phyloP scores from a whole-genome alignment of 2,329 filamentous ascomycete species.

The Neofusicoccum umdonicola region DNA sequence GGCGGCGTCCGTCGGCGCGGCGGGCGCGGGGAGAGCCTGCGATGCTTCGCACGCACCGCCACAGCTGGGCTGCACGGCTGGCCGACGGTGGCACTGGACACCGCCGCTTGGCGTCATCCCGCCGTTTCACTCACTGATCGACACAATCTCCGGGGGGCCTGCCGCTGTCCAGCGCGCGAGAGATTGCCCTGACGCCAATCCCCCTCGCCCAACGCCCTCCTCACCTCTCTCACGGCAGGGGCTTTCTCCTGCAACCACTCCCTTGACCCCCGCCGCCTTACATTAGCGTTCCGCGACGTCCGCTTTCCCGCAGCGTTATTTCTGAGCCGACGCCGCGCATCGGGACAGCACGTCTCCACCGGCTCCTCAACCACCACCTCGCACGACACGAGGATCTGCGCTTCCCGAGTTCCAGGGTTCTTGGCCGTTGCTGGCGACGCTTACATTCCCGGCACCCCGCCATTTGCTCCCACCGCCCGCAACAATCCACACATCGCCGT shows the following conservation, averaged over 20 bases:
- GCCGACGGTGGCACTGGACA: background rate
- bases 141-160: constrained; percentile 13
- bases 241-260: constrained; percentile 7
- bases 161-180: constrained; percentile 8
- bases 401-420: background rate
- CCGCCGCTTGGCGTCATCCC: constrained; percentile 12
- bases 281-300: background rate
- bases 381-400: constrained; percentile 10
- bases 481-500: background rate
- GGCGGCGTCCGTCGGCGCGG: background rate
- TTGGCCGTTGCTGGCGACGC: background rate
- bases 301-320: background rate
- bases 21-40: background rate
- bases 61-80: no score
- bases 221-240: constrained; percentile 6
- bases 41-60: no score
- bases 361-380: background rate
- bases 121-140: constrained; percentile 3
- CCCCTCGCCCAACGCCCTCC: constrained; percentile 2
- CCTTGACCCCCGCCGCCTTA: background rate
- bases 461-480: background rate
- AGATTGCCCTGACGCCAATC: constrained; percentile 14
- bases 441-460: background rate
- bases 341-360: constrained; percentile 1
- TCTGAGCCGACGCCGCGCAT: background rate